A percentile compares a stretch with the other conserved stretches of the same genome.
phyloP scores from a whole-genome alignment of 2,329 filamentous ascomycete species.

The Zarea fungicola region DNA sequence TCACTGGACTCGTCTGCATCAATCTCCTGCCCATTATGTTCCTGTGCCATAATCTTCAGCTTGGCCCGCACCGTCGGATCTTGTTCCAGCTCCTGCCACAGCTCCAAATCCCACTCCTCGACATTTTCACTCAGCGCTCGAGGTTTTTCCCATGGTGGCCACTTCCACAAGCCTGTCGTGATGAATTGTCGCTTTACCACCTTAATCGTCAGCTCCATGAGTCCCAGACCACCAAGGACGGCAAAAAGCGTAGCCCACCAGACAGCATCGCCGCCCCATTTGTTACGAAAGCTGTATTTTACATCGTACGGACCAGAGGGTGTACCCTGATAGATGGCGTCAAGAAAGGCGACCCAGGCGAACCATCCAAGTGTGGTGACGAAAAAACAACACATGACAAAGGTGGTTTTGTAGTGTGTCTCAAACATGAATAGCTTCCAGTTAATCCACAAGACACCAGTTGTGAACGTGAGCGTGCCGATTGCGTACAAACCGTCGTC shows the following conservation, averaged over 20 bases:
- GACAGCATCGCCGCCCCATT: slow-evolving; percentile 61
- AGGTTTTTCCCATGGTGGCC: slow-evolving; percentile 37
- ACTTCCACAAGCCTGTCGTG: slow-evolving; percentile 42
- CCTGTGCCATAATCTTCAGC: slow-evolving; percentile 36
- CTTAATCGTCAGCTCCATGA: slow-evolving; percentile 61
- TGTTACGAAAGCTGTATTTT: slow-evolving; percentile 56
- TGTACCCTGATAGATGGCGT: slow-evolving; percentile 50
- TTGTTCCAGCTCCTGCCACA: slow-evolving; percentile 56
- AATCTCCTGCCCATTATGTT: slow-evolving; percentile 23
- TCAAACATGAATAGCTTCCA: slow-evolving; percentile 74
- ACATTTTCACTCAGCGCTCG: slow-evolving; percentile 30
- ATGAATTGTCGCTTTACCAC: slow-evolving; percentile 41
- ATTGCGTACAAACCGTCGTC: slow-evolving; percentile 71
- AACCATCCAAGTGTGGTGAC: slow-evolving; percentile 63
- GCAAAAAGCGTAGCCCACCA: slow-evolving; percentile 74
- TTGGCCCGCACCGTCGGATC: slow-evolving; percentile 40
- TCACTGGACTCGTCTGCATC: slow-evolving; percentile 21
- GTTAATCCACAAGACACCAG: slow-evolving; percentile 67
- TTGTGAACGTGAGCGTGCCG: slow-evolving; percentile 66
- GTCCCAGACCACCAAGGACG: slow-evolving; percentile 52
- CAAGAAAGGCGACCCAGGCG: slow-evolving; percentile 69
- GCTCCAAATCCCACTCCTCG: slow-evolving; percentile 48
- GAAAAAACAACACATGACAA: slow-evolving; percentile 55
- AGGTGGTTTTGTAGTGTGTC: slow-evolving; percentile 66
- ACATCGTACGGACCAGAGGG: slow-evolving; percentile 59